phyloP scores from a whole-genome alignment of 805 yeast genomes.

The Candida hispaniensis region DNA sequence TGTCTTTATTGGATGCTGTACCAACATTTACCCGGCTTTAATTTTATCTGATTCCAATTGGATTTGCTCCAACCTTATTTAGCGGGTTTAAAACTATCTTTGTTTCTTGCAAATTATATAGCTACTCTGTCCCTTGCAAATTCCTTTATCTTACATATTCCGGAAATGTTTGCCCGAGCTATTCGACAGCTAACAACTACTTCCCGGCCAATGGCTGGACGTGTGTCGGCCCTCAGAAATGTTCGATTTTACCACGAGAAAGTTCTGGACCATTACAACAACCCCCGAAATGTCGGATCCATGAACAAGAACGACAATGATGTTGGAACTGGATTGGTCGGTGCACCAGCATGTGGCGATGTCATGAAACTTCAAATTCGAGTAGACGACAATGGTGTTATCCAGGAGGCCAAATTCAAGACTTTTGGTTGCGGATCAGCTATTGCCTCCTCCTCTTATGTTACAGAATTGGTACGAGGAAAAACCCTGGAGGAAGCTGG shows the following conservation, averaged over 20 bases:
- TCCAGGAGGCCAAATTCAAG: conserved; percentile 92
- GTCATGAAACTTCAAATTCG: conserved; percentile 95
- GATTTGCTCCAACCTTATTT: too few species aligned
- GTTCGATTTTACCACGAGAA: conserved; percentile 63
- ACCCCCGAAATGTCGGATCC: conserved; percentile 95
- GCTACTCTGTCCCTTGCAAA: too few species aligned
- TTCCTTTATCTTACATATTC: too few species aligned
- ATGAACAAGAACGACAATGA: conserved; percentile 61
- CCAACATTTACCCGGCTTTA: too few species aligned
- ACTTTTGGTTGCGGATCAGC: conserved; percentile 99
- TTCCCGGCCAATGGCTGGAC: too few species aligned
- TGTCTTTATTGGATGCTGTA: too few species aligned
- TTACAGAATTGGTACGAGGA: conserved; percentile 92
- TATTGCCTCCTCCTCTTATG: conserved; percentile 89
- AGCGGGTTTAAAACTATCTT: too few species aligned
- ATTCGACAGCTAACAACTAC: too few species aligned
- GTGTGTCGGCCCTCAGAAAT: too few species aligned
- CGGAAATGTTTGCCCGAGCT: too few species aligned
- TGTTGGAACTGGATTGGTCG: conserved; percentile 96
- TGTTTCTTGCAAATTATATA: too few species aligned
- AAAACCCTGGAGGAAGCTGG: conserved; percentile 90
- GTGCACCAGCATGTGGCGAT: conserved; percentile 99
- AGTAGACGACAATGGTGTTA: conserved; percentile 84
- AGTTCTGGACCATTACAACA: conserved; percentile 90
- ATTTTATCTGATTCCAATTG: too few species aligned